phyloP scores from a whole-genome alignment of 306 rosid genomes.

The Medicago arabica region DNA sequence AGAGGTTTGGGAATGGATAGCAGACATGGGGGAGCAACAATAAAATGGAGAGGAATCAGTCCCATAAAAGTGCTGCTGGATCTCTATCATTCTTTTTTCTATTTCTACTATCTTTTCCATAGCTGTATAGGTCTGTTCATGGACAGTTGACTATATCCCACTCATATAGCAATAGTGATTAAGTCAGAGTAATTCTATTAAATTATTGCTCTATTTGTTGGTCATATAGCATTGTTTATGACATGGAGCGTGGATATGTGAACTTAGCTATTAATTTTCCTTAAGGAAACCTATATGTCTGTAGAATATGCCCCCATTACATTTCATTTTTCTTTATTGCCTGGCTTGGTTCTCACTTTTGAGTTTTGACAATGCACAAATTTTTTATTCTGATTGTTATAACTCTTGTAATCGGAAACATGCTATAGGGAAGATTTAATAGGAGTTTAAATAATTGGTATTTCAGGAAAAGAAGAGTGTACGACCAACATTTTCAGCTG shows the following conservation, averaged over 20 bases:
- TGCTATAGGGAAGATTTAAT: neutral
- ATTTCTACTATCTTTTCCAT: constrained; percentile 12
- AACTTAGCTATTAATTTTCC: constrained; percentile 38
- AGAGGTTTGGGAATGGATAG: constrained; percentile 8
- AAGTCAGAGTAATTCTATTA: constrained; percentile 15
- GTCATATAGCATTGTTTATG: constrained; percentile 1
- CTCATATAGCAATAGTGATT: no score
- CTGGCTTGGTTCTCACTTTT: constrained; percentile 31
- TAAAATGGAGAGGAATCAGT: constrained; percentile 1
- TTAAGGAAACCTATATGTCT: constrained; percentile 25
- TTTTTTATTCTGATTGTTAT: constrained; percentile 13
- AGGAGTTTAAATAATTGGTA: constrained; percentile 34
- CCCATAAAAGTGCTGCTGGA: neutral
- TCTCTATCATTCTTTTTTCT: constrained; percentile 25
- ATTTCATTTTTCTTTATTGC: constrained; percentile 31
- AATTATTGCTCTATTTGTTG: constrained; percentile 14
- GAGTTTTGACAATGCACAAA: constrained; percentile 10
- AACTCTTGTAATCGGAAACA: constrained; percentile 9
- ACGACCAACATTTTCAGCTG: constrained; percentile 95
- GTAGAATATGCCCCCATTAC: constrained; percentile 14
- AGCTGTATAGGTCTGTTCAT: constrained; percentile 12
- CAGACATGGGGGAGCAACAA: neutral
- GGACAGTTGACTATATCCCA: neutral
- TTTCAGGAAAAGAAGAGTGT: constrained; percentile 94
- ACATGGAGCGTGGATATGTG: neutral